Conservation (phyloP, 768 basidiomycete species). For the Rhizopogon vulgaris region DNA sequence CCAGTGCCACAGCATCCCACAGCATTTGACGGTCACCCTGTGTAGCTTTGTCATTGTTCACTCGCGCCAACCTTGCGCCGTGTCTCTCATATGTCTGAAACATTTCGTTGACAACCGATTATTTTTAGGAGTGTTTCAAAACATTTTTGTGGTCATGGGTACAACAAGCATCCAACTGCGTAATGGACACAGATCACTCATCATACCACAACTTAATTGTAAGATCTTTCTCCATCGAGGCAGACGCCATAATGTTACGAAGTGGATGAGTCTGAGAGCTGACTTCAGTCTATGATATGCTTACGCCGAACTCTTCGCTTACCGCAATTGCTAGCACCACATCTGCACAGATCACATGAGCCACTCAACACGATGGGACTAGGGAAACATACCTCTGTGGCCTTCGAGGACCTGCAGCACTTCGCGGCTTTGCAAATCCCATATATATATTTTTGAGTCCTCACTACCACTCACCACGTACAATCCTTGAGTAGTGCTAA, state of each 20-base stretch:
- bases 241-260: conserved; percentile 73
- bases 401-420: conserved; percentile 71
- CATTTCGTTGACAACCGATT: too few relatives aligned
- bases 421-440: conserved; percentile 82
- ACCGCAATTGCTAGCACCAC: conserved; percentile 79
- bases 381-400: conserved; percentile 57
- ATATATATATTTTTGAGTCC: conserved; percentile 81
- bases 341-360: conserved; percentile 19
- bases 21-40: too few relatives aligned
- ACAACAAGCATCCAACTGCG: neutral
- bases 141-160: too few relatives aligned
- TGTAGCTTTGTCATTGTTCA: too few relatives aligned
- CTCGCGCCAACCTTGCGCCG: too few relatives aligned
- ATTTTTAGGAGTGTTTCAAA: too few relatives aligned
- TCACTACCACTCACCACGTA: conserved; percentile 88
- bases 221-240: conserved; percentile 85
- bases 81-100: too few relatives aligned
- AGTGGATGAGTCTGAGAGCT: conserved; percentile 66
- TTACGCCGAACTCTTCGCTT: conserved; percentile 14
- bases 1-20: too few relatives aligned
- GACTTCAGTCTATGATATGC: conserved; percentile 3
- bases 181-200: conserved; percentile 23
- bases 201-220: conserved; percentile 81
- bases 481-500: conserved; percentile 49
- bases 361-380: neutral